Evolutionary conservation across 2,329 filamentous ascomycete genomes (phyloP), one percentile per base, ranked within the genome.

Genomic region (Ceratocystiopsis minuta): DNA sequence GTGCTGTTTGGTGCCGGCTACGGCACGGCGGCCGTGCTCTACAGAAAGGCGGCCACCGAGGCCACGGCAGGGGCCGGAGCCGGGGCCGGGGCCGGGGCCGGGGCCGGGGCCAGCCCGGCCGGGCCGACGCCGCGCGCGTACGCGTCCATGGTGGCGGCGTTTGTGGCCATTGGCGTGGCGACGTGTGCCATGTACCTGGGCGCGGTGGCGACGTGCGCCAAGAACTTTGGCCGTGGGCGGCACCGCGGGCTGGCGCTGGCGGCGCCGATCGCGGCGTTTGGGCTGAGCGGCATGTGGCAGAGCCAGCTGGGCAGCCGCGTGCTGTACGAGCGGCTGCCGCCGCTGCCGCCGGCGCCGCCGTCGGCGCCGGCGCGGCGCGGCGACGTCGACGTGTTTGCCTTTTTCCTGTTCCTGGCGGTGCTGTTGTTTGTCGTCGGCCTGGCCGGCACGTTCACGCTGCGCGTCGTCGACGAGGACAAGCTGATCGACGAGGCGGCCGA

Each of bases 201-300:
- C 40, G 80, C 85, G 2, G 80, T 98, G n/a, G 88, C 88, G 7
- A 93, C 88, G 0, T 94, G 86, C 55, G 90, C 90, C 33, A 98
- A 98, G 74, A 98, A 96, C 62, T 98, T 96, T 61, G 87, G 87
- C 39, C 77, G 80, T 46, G 85, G 86, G 4, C 82, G 79, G 54
- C 79, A 92, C 54, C 80, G 88, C 53, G 90, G 90, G 0, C 63
- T 98, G 40, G 88, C 92, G 46, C 68, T 98, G 43, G 87, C 88
- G 1, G 69, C 84, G 45, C 90, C 90, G 1, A 95, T 96, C 56
- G 85, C 90, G 0, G 80, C 83, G 7, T 94, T 95, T 56, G 90
- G 90, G 0, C 60, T 98, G 43, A 94, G 87, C 54, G 86, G 87
- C 38, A 88, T 98, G 80, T 93, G 90, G 82, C 70, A 90, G 60